phyloP scores from a whole-genome alignment of 2,329 filamentous ascomycete genomes.

The Xylaria arbuscula region DNA sequence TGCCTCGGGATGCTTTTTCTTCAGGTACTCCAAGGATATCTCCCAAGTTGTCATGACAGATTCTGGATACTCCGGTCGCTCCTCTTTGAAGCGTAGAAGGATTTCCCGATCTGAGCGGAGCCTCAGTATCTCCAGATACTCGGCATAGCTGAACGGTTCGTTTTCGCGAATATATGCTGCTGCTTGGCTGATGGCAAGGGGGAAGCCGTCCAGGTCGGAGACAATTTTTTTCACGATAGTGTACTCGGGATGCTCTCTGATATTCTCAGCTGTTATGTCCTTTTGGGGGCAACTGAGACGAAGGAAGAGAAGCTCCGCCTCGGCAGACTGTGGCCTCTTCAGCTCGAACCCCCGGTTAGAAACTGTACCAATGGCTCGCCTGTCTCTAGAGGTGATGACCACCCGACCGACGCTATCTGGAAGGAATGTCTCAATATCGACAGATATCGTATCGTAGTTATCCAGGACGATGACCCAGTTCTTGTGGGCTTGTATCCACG shows the following conservation, averaged over 20 bases:
- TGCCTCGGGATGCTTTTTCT: background rate
- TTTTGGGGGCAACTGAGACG: background rate
- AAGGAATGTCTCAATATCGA: conserved; percentile 11
- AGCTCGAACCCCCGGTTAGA: background rate
- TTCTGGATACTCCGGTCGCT: conserved; percentile 12
- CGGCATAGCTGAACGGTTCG: conserved; percentile 1
- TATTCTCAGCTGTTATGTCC: background rate
- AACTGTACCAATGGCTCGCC: background rate
- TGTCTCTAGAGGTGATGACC: background rate
- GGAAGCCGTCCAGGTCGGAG: conserved; percentile 9
- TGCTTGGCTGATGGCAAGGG: conserved; percentile 11
- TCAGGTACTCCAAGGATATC: conserved; percentile 3
- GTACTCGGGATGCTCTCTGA: background rate
- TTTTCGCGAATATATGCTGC: conserved; percentile 14
- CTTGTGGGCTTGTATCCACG: conserved; percentile 1
- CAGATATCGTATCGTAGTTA: conserved; percentile 14
- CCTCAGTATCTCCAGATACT: background rate
- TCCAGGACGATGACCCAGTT: conserved; percentile 7
- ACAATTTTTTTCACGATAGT: background rate
- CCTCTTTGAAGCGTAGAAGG: conserved; percentile 17
- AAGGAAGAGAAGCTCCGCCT: background rate
- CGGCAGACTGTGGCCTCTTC: background rate
- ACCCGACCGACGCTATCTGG: background rate
- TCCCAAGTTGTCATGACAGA: conserved; percentile 13
- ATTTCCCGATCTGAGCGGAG: background rate